Base-by-base conservation (phyloP, 768 basidiomycete genomes). In the Suillus weaverae region DNA sequence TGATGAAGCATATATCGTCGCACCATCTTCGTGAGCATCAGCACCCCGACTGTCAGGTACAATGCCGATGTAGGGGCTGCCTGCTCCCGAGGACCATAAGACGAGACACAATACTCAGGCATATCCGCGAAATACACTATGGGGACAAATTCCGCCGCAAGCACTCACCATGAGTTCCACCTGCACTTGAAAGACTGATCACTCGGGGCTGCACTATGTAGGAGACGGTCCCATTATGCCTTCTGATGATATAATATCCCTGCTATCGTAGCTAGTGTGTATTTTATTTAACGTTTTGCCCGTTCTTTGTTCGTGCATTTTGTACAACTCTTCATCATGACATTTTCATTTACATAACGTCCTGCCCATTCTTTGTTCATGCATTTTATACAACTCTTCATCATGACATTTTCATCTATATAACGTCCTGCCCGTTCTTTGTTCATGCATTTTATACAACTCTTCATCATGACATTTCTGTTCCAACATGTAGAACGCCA, bases 121-220 rank as follows among this genome's bases (percentile, higher is more conserved):
- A 54, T n/a, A 54, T 54, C 33, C 53, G 53, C 20, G 53, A 54
- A 54, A 54, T 35, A n/a, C 53, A 54, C 6, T 54, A 54, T 11
- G 32, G 53, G 20, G 53, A 54, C 33, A 54, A 54, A 54, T 54
- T n/a, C n/a, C 53, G 53, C 53, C 53, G 53, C 33, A 54, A 35
- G 33, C 11, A 33, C 33, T 35, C 20, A n/a, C 6, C 30, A 9
- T 32, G 51, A 53, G 16, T 53, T 20, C 9, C 5, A 20, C 32
- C 18, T 33, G 30, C 30, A 32, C 9, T 32, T 18, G 30, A 53
- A 53, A 53, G 51, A 33, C 30, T 32, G 51, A 53, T 53, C 18
- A 53, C 30, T 53, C 30, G 32, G 51, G 30, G 30, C 32, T 9
- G 30, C 9, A 5, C 30, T 5, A 30, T 30, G 50, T 16, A 51